A percentile compares a stretch with the other conserved stretches of the same genome.
phyloP scores from a whole-genome alignment of 345 rosid genomes.

The Aquilaria yunnanensis region DNA sequence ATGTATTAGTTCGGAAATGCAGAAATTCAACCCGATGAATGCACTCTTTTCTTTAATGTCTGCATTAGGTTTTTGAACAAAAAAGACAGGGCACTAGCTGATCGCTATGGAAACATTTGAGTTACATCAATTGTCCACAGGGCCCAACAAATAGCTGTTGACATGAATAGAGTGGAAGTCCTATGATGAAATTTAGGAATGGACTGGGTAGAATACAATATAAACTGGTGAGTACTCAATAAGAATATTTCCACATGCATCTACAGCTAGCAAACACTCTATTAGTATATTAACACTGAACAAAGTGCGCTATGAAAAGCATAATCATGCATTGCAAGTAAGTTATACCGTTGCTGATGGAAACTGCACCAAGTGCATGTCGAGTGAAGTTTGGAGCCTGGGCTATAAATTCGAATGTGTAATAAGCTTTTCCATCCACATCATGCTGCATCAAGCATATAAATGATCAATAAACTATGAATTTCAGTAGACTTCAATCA shows the following conservation, averaged over 20 bases:
- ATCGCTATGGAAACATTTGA: too few relatives aligned
- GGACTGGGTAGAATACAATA: not conserved
- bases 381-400: constrained; percentile 86
- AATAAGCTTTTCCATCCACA: constrained; percentile 71
- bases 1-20: too few relatives aligned
- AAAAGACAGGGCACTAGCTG: too few relatives aligned
- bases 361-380: constrained; percentile 71
- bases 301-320: not conserved
- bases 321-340: not conserved
- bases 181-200: not conserved
- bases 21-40: too few relatives aligned
- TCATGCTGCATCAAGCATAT: constrained; percentile 51
- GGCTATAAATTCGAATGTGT: constrained; percentile 74
- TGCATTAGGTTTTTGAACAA: too few relatives aligned
- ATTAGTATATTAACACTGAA: not conserved
- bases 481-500: not conserved
- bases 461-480: not conserved
- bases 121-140: not conserved
- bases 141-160: not conserved
- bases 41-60: too few relatives aligned
- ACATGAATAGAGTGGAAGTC: not conserved
- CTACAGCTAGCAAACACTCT: not conserved
- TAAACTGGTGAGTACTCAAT: not conserved
- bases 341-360: constrained; percentile 66
- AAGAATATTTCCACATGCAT: not conserved